Conservation (phyloP, 208 protist species). For the Entamoeba nuttalli region DNA sequence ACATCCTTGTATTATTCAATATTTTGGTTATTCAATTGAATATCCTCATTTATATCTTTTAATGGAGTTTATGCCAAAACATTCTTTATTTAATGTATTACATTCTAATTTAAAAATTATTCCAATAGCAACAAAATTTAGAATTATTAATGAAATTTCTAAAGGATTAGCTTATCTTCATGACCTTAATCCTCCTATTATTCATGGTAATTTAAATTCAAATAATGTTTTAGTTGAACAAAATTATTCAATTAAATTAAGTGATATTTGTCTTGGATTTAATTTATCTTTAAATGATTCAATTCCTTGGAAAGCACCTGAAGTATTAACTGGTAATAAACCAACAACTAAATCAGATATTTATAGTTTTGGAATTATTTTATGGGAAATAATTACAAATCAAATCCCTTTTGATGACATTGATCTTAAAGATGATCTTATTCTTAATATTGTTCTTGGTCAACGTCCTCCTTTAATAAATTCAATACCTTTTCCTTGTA, state of each 20-base stretch:
- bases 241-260: too few species aligned
- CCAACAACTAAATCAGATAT: conserved; percentile 40
- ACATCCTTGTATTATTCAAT: too few species aligned
- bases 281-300: background rate
- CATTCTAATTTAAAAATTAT: too few species aligned
- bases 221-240: too few species aligned
- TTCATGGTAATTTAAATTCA: conserved; percentile 1
- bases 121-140: background rate
- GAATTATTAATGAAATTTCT: background rate
- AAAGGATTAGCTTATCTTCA: background rate
- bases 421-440: background rate
- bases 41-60: too few species aligned
- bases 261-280: too few species aligned
- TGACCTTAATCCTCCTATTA: background rate
- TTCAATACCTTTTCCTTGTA: too few species aligned
- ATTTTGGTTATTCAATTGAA: too few species aligned
- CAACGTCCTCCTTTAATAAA: too few species aligned
- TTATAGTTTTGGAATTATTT: conserved; percentile 41
- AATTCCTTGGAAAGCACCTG: conserved; percentile 31
- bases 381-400: conserved; percentile 37
- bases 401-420: conserved; percentile 8
- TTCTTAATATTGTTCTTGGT: too few species aligned
- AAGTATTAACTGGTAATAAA: conserved; percentile 21
- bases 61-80: too few species aligned
- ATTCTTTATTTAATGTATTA: too few species aligned